These are phyloP conservation scores for Neopestalotiopsis sp. DNA, from an alignment of 2,329 filamentous ascomycete genomes.

Conservation along the genomic window DNA sequence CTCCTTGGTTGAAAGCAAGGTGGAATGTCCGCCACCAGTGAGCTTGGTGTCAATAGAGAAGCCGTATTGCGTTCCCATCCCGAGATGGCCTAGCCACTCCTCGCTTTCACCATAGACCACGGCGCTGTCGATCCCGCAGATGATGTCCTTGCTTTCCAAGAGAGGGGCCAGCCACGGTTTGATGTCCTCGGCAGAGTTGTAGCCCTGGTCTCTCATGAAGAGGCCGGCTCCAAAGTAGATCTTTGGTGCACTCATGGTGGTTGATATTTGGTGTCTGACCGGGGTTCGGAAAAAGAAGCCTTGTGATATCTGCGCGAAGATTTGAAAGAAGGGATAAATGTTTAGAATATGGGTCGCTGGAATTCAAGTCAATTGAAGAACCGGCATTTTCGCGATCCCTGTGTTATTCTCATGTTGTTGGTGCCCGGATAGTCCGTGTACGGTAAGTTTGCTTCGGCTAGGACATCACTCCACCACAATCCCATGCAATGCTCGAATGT, in stretches of 20 bases:
- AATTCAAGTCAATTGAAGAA: too few relatives aligned
- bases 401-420: too few relatives aligned
- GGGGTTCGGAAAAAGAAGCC: too few relatives aligned
- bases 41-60: background rate
- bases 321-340: too few relatives aligned
- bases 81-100: background rate
- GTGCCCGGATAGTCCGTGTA: too few relatives aligned
- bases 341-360: too few relatives aligned
- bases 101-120: background rate
- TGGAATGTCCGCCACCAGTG: background rate
- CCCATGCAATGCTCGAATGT: too few relatives aligned
- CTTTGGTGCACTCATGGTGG: slow-evolving; percentile 1
- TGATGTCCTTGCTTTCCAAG: background rate
- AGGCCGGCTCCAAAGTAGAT: background rate
- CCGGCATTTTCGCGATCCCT: too few relatives aligned
- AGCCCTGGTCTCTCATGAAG: background rate
- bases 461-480: too few relatives aligned
- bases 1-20: background rate
- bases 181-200: slow-evolving; percentile 3
- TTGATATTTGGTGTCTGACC: accelerated
- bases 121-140: background rate
- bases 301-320: too few relatives aligned
- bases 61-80: background rate
- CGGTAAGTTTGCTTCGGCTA: too few relatives aligned
- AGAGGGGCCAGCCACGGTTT: background rate